Evolutionary conservation across 352 stramenopile genomes (phyloP).

Genomic region (Peronospora belbahrii): DNA sequence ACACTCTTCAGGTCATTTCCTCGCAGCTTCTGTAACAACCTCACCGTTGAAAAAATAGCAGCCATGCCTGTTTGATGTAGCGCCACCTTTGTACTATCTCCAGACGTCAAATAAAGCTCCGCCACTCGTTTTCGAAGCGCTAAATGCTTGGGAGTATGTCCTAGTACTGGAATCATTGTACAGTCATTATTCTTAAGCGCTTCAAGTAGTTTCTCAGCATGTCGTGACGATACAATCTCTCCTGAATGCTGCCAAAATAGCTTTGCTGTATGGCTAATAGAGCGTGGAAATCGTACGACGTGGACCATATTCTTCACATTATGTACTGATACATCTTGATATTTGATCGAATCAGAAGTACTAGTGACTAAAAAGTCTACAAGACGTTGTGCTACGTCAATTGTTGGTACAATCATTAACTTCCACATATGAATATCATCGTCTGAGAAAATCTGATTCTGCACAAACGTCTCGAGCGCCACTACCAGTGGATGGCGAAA

Average conservation of each 20-base stretch:
- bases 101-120: conserved; percentile 37
- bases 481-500: conserved; percentile 85
- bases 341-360: conserved; percentile 17
- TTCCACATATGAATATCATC: conserved; percentile 26
- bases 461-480: conserved; percentile 40
- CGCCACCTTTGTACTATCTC: conserved; percentile 30
- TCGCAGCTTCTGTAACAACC: conserved; percentile 50
- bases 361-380: conserved; percentile 57
- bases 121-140: conserved; percentile 46
- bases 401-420: conserved; percentile 44
- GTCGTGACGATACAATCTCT: conserved; percentile 86
- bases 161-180: not conserved
- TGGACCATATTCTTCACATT: conserved; percentile 43
- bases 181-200: conserved; percentile 25
- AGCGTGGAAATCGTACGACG: conserved; percentile 68
- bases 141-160: conserved; percentile 20
- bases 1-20: conserved; percentile 51
- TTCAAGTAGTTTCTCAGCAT: conserved; percentile 59
- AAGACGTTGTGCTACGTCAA: conserved; percentile 46
- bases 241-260: conserved; percentile 92
- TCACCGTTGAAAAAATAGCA: conserved; percentile 78
- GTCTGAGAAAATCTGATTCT: conserved; percentile 15
- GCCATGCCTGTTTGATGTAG: conserved; percentile 87
- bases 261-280: conserved; percentile 47
- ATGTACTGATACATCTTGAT: conserved; percentile 28